Conservation (phyloP, 2,329 filamentous ascomycete species). For the Endoconidiophora polonica region DNA sequence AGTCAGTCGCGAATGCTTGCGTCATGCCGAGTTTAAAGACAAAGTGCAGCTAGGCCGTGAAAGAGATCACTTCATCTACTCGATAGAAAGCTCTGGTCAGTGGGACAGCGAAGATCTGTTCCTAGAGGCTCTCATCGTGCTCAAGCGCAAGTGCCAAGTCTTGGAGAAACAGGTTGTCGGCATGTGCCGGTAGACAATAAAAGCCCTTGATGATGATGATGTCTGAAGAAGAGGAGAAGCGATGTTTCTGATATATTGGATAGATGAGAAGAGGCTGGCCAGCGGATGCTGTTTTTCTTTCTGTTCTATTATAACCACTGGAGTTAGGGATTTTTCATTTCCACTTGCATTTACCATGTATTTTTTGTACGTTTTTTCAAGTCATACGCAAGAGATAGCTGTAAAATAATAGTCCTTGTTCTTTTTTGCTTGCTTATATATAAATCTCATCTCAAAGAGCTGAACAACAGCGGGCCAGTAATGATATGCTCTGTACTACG, state of each 20-base stretch:
- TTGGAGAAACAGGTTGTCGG: slow-evolving; percentile 54
- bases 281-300: slow-evolving; percentile 10
- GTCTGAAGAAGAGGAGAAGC: background rate
- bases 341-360: background rate
- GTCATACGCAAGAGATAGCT: slow-evolving; percentile 1
- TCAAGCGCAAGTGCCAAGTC: slow-evolving; percentile 70
- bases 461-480: no score
- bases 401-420: background rate
- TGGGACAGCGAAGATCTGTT: slow-evolving; percentile 90
- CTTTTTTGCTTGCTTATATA: background rate
- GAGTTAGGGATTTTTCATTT: slow-evolving; percentile 11
- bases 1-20: slow-evolving; percentile 79
- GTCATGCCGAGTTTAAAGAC: slow-evolving; percentile 82
- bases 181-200: slow-evolving; percentile 34
- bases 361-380: slow-evolving; percentile 6
- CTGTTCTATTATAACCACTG: slow-evolving; percentile 9
- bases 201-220: slow-evolving; percentile 1
- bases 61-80: slow-evolving; percentile 95
- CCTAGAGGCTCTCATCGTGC: slow-evolving; percentile 66
- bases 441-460: background rate
- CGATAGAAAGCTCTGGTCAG: slow-evolving; percentile 85
- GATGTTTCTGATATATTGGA: background rate
- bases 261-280: background rate
- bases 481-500: background rate
- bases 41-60: slow-evolving; percentile 87